A percentile compares a stretch with the other conserved stretches of the same genome.
phyloP scores from a whole-genome alignment of 208 protist species.

The Blechomonas ayalai region DNA sequence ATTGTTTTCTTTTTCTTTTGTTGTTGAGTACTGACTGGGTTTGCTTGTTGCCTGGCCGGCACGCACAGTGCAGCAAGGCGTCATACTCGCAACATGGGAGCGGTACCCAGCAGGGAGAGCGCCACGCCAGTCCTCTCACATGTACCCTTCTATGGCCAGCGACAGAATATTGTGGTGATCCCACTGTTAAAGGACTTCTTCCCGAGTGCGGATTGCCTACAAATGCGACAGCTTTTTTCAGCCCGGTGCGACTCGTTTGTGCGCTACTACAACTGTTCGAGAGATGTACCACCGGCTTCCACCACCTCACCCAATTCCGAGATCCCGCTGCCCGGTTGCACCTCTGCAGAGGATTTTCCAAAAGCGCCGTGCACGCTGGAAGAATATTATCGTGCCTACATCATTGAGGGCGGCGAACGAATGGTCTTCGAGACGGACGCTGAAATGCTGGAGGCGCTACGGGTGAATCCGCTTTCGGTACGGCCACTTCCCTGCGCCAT shows the following conservation, averaged over 20 bases:
- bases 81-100: conserved; percentile 38
- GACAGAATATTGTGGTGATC: conserved; percentile 37
- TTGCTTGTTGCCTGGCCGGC: neutral
- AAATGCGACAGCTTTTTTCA: conserved; percentile 54
- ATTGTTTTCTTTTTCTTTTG: neutral
- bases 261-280: conserved; percentile 72
- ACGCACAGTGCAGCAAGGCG: neutral
- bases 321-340: no score
- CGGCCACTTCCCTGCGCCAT: conserved; percentile 50
- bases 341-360: no score
- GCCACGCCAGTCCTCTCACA: conserved; percentile 33
- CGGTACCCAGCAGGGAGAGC: conserved; percentile 54
- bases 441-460: no score
- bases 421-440: no score
- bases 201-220: conserved; percentile 29
- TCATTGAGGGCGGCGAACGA: no score
- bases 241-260: conserved; percentile 50
- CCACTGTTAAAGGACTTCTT: conserved; percentile 47
- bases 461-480: no score
- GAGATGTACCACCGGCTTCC: no score
- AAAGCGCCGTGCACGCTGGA: neutral
- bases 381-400: neutral
- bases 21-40: neutral
- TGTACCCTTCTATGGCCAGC: conserved; percentile 9
- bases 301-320: no score